Evolutionary conservation across 495 filamentous ascomycete genomes (phyloP).

Genomic region (Podospora comata): DNA sequence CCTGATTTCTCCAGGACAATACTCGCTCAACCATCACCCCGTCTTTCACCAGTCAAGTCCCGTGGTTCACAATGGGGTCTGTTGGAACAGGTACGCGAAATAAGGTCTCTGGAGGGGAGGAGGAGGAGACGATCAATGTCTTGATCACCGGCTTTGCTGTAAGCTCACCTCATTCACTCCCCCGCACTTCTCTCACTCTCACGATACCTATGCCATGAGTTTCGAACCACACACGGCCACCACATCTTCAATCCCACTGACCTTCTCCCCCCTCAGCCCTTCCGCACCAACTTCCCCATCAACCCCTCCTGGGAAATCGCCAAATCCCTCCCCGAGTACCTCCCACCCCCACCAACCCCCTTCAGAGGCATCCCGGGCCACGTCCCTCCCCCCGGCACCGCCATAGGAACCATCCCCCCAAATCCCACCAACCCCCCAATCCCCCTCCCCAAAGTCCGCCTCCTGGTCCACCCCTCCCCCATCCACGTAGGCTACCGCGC

Average conservation of each 20-base stretch:
- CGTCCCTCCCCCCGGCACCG: conserved; percentile 32
- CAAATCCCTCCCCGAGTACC: conserved; percentile 45
- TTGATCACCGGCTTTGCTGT: conserved; percentile 73
- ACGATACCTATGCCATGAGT: not conserved
- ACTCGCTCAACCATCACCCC: not conserved
- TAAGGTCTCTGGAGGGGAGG: conserved; percentile 2
- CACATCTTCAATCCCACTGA: not conserved
- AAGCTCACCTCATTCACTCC: conserved; percentile 33
- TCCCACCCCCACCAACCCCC: conserved; percentile 37
- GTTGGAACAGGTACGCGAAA: conserved; percentile 5
- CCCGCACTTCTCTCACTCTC: conserved; percentile 5
- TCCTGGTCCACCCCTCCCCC: conserved; percentile 62
- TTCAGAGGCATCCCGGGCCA: not conserved
- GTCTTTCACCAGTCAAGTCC: not conserved
- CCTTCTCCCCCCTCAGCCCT: conserved; percentile 50
- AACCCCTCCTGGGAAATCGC: conserved; percentile 75
- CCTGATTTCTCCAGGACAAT: not conserved
- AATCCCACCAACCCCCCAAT: not conserved
- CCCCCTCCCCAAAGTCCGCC: conserved; percentile 52
- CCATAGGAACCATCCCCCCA: not conserved
- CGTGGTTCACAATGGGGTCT: conserved; percentile 38
- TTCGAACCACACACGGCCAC: not conserved
- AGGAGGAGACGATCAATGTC: conserved; percentile 57
- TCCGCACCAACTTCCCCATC: conserved; percentile 57
- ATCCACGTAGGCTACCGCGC: conserved; percentile 66